Evolutionary conservation across 2,329 filamentous ascomycete species (phyloP).

Genomic region (Hypoxylon sp.): DNA sequence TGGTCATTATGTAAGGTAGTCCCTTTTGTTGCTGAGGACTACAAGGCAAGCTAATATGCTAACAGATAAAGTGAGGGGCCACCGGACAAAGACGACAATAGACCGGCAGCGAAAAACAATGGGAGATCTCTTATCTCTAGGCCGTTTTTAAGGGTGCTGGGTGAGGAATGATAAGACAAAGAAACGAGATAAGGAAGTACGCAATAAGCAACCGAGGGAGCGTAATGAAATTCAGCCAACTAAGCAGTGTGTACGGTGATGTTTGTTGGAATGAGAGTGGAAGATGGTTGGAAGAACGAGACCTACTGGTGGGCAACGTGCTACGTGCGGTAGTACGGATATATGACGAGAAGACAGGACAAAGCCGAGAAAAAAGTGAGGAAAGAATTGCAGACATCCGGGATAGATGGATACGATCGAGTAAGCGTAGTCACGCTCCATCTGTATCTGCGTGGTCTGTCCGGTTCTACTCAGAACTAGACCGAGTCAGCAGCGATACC

Average conservation of each 20-base stretch:
- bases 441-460: slow-evolving; percentile 13
- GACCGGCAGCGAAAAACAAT: slow-evolving; percentile 25
- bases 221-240: slow-evolving; percentile 12
- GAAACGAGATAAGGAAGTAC: slow-evolving; percentile 33
- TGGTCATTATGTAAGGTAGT: slow-evolving; percentile 43
- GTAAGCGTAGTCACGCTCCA: slow-evolving; percentile 38
- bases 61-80: slow-evolving; percentile 18
- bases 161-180: slow-evolving; percentile 29
- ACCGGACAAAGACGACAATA: slow-evolving; percentile 22
- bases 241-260: slow-evolving; percentile 6
- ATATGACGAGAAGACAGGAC: slow-evolving; percentile 34
- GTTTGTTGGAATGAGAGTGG: slow-evolving; percentile 27
- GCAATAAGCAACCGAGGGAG: slow-evolving; percentile 16
- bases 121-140: slow-evolving; percentile 35
- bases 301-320: slow-evolving; percentile 23
- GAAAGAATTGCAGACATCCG: slow-evolving; percentile 20
- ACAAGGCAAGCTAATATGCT: slow-evolving; percentile 24
- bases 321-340: slow-evolving; percentile 28
- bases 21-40: slow-evolving; percentile 21
- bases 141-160: slow-evolving; percentile 7
- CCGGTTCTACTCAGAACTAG: slow-evolving; percentile 34
- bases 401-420: slow-evolving; percentile 38
- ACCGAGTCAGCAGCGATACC: slow-evolving; percentile 39
- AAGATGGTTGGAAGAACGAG: slow-evolving; percentile 24
- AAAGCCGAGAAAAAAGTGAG: slow-evolving; percentile 28